Evolutionary conservation across 495 filamentous ascomycete genomes (phyloP).

Genomic region (Beverwykella pulmonaria): DNA sequence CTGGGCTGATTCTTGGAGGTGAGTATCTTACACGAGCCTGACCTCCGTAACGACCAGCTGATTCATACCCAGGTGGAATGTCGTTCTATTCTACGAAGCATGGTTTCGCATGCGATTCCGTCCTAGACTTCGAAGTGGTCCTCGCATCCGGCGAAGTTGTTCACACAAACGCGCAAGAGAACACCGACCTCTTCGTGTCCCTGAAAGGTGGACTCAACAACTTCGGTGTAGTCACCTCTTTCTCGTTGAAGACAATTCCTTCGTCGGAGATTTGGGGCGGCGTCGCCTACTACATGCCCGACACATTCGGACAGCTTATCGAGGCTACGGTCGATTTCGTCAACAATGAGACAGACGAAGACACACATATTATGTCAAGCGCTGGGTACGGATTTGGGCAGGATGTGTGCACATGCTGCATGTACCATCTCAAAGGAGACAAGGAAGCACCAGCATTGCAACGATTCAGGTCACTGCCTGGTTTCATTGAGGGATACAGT

Average conservation of each 20-base stretch:
- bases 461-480: not conserved
- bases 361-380: constrained; percentile 8
- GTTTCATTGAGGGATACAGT: not conserved
- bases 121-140: constrained; percentile 36
- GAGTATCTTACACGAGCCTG: too few relatives aligned
- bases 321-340: constrained; percentile 9
- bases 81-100: constrained; percentile 26
- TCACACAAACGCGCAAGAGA: constrained; percentile 26
- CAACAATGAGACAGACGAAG: constrained; percentile 7
- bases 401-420: not conserved
- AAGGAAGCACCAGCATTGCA: not conserved
- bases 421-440: constrained; percentile 8
- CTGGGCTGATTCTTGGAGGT: constrained; percentile 23
- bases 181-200: constrained; percentile 15
- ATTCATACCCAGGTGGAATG: constrained; percentile 33
- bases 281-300: constrained; percentile 4
- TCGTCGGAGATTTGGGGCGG: constrained; percentile 11
- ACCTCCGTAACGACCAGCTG: too few relatives aligned
- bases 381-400: constrained; percentile 6
- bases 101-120: constrained; percentile 39
- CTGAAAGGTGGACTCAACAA: constrained; percentile 27
- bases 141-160: constrained; percentile 36
- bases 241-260: constrained; percentile 6
- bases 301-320: not conserved
- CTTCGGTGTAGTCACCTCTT: constrained; percentile 15